Conservation (phyloP, 2,329 filamentous ascomycete species). For the Neonectria neomacrospora region DNA sequence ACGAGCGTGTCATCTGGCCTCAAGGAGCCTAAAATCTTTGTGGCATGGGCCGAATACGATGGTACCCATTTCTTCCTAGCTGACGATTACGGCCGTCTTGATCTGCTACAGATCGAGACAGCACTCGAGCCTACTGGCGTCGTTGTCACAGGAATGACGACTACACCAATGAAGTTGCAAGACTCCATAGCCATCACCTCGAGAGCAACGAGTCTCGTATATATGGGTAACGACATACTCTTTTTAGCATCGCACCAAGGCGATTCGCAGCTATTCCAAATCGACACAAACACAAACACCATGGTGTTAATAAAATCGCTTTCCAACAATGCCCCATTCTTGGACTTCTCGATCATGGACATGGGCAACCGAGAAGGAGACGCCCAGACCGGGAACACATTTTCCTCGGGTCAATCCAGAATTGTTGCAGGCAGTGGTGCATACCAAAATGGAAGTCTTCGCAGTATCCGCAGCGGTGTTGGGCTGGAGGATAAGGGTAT, state of each 20-base stretch:
- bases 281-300: conserved; percentile 55
- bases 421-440: conserved; percentile 94
- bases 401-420: conserved; percentile 92
- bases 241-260: conserved; percentile 95
- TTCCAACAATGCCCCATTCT: conserved; percentile 85
- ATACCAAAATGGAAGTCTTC: conserved; percentile 85
- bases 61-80: conserved; percentile 85
- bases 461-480: conserved; percentile 93
- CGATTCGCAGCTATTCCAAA: conserved; percentile 83
- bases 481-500: conserved; percentile 89
- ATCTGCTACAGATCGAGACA: conserved; percentile 83
- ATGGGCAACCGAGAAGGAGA: conserved; percentile 87
- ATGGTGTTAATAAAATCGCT: conserved; percentile 76
- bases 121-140: conserved; percentile 71
- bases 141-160: conserved; percentile 77
- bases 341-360: conserved; percentile 97
- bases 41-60: conserved; percentile 91
- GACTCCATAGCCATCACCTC: conserved; percentile 63
- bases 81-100: conserved; percentile 89
- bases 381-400: conserved; percentile 81
- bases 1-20: conserved; percentile 73
- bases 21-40: conserved; percentile 82
- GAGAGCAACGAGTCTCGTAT: conserved; percentile 81
- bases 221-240: conserved; percentile 76
- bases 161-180: conserved; percentile 59